Base-by-base conservation (phyloP, 164 flowering plant genomes). In the Nymphaea colorata region DNA sequence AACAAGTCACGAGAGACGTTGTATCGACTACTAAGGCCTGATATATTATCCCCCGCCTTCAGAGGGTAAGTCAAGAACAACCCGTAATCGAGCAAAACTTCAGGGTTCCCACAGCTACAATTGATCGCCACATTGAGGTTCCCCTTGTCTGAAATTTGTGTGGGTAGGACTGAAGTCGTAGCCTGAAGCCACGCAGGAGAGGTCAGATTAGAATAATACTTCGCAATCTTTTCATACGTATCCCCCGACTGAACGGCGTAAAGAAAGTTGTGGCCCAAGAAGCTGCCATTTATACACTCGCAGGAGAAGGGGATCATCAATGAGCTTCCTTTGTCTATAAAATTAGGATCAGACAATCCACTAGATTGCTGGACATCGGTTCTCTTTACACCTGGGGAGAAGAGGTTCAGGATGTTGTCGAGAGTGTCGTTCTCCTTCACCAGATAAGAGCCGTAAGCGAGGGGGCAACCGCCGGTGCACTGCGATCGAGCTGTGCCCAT, bases 401-500 rank as follows among this genome's bases (percentile, higher is more conserved):
- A 51, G 57, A 51, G 8, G 14, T 10, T 51, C 11, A 25, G 36
- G 36, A 25, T 25, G 36, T 25, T 25, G 1, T 83, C 78, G 62
- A 84, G 79, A 62, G 74, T 81, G 2, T 82, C 14, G 0, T 70
- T 80, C 0, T 59, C 6, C 83, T 82, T 78, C 2, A 81, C 68
- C 59, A 77, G 83, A 74, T 81, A 91, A 8, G 97, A 91, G 14
- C 86, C 97, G 47, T 86, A 65, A 59, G 93, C 87, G 5, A 76
- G 59, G 41, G 76, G 76, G 73, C 93, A 87, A 11, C 79, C 72
- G 7, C 16, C 42, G 3, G 11, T 61, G 18, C 64, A 61, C 64
- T 61, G 41, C 14, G 12, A 10, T 51, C 57, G 57, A 51, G 57
- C 12, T 0, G 12, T 15, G 14, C 15, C 57, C 0, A 51, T 51